These are phyloP conservation scores for Diospyros kaki DNA, from an alignment of 148 eudicot genomes.

Conservation along the genomic window DNA sequence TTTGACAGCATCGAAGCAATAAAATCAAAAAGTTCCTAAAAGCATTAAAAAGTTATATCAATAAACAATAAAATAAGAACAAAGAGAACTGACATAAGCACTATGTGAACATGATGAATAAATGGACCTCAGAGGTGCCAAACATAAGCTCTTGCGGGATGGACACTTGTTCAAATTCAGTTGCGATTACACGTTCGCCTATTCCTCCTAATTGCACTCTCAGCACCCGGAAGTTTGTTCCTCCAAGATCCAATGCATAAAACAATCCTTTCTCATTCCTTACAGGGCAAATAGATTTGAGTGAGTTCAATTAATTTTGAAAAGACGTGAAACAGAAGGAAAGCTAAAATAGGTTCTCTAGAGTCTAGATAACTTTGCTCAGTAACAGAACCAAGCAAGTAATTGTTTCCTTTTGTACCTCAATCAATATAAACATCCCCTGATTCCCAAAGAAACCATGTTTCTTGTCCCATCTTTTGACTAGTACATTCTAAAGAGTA, in stretches of 20 bases:
- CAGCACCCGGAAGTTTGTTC: slow-evolving; percentile 74
- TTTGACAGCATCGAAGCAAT: slow-evolving; percentile 59
- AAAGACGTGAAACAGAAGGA: not conserved
- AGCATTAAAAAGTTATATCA: not conserved
- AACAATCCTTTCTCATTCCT: slow-evolving; percentile 78
- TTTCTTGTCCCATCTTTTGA: no score
- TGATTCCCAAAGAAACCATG: no score
- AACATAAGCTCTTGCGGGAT: slow-evolving; percentile 68
- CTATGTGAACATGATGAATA: not conserved
- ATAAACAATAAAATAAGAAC: not conserved
- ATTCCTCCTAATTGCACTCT: slow-evolving; percentile 73
- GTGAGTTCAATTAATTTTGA: not conserved
- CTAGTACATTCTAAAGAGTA: no score
- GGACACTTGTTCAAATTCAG: slow-evolving; percentile 62
- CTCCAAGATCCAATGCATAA: slow-evolving; percentile 86
- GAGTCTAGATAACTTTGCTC: no score
- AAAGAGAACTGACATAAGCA: not conserved
- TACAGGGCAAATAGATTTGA: slow-evolving; percentile 4
- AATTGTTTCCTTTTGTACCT: no score
- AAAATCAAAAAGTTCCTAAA: slow-evolving; percentile 72
- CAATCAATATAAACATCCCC: no score
- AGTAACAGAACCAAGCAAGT: no score
- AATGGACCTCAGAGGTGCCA: slow-evolving; percentile 66
- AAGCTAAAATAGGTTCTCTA: no score
- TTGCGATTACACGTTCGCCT: slow-evolving; percentile 47